These are phyloP conservation scores for Penicillium bialowiezense DNA, from an alignment of 495 filamentous ascomycete species.

Conservation along the genomic window DNA sequence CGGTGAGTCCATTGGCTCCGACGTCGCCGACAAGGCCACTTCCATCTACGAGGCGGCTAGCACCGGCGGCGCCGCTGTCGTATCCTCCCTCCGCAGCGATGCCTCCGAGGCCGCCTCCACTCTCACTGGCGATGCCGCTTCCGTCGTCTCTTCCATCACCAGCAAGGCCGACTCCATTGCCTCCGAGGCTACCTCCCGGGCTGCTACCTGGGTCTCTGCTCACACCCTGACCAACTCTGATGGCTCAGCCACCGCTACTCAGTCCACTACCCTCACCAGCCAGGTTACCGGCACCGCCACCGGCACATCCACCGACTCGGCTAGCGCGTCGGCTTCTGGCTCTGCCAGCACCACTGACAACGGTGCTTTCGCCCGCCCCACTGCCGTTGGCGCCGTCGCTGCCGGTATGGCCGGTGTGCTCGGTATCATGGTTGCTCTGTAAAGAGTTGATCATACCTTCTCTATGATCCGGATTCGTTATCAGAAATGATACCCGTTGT, in stretches of 20 bases:
- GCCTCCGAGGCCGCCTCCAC: slow-evolving; percentile 1
- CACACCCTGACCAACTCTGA: slow-evolving; percentile 15
- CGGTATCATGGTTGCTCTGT: slow-evolving; percentile 39
- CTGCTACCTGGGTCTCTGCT: slow-evolving; percentile 12
- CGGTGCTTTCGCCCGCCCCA: slow-evolving; percentile 16
- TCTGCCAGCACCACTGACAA: slow-evolving; percentile 12
- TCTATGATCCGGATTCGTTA: neutral
- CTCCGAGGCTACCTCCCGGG: neutral
- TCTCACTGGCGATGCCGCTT: slow-evolving; percentile 14
- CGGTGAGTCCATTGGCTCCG: slow-evolving; percentile 6
- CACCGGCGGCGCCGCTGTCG: slow-evolving; percentile 7
- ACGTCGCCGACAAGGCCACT: slow-evolving; percentile 2
- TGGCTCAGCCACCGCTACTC: slow-evolving; percentile 15
- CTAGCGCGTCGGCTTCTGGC: slow-evolving; percentile 6
- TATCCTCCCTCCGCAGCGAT: slow-evolving; percentile 14
- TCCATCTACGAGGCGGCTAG: slow-evolving; percentile 7
- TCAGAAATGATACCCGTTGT: neutral
- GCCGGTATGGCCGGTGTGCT: slow-evolving; percentile 31
- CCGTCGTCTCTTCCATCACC: slow-evolving; percentile 15
- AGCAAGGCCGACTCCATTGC: slow-evolving; percentile 9
- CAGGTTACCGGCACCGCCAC: slow-evolving; percentile 12
- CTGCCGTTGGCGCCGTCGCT: slow-evolving; percentile 21
- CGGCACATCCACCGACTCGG: slow-evolving; percentile 8
- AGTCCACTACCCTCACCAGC: slow-evolving; percentile 16
- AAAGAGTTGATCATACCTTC: slow-evolving; percentile 10